Percentiles rank a stretch among this genome's conserved stretches.
Evolutionary conservation across 441 rosid species (phyloP).

Genomic region (Erodium texanum): DNA sequence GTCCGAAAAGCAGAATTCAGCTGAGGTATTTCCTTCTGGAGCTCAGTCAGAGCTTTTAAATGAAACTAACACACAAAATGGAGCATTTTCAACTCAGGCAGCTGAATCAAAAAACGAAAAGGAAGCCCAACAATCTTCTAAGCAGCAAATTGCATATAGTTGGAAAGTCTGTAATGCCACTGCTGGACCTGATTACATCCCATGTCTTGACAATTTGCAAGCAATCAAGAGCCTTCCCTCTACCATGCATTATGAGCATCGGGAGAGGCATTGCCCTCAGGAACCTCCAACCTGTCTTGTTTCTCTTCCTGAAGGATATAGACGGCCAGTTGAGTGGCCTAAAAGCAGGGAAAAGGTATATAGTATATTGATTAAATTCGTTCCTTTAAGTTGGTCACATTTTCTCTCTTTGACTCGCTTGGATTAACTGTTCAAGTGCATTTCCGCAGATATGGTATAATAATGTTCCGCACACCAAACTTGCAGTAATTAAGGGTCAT

Average conservation of each 20-base stretch:
- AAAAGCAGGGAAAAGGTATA: constrained; percentile 84
- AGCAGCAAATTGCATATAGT: constrained; percentile 30
- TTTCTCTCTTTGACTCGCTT: constrained; percentile 4
- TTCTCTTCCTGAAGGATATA: constrained; percentile 78
- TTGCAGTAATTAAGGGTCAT: constrained; percentile 76
- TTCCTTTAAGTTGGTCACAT: neutral
- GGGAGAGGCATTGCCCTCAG: constrained; percentile 93
- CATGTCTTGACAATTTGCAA: constrained; percentile 80
- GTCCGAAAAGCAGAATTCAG: constrained; percentile 34
- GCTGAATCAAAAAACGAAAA: constrained; percentile 80
- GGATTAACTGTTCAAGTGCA: constrained; percentile 13
- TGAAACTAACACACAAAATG: constrained; percentile 56
- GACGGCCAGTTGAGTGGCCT: constrained; percentile 72
- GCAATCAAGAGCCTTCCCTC: constrained; percentile 57
- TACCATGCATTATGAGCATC: constrained; percentile 88
- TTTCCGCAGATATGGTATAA: constrained; percentile 70
- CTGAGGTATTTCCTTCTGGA: constrained; percentile 63
- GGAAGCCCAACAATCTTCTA: constrained; percentile 47
- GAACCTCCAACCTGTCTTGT: constrained; percentile 81
- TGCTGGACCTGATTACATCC: constrained; percentile 83
- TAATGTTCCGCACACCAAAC: constrained; percentile 88
- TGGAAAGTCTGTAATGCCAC: constrained; percentile 84
- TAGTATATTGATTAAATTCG: neutral
- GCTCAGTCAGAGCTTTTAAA: constrained; percentile 67
- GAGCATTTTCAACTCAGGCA: constrained; percentile 80